Percentiles rank a stretch among this genome's conserved stretches.
These are phyloP conservation scores for Candida sp. DNA, from an alignment of 1,139 yeast species.

Conservation along the genomic window DNA sequence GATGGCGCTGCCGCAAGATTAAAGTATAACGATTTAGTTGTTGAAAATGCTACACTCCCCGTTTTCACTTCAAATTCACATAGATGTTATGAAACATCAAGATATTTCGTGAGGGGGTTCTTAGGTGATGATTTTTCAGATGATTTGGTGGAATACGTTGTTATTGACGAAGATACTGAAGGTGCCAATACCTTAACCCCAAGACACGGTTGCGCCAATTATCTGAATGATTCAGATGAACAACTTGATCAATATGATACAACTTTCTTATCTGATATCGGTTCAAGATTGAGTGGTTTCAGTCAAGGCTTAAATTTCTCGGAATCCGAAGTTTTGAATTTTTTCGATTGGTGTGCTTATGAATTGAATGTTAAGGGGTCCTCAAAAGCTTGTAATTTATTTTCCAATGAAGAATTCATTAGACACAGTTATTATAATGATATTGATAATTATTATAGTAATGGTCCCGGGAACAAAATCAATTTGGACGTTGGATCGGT, in stretches of 20 bases:
- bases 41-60: slow-evolving; percentile 17
- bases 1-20: slow-evolving; percentile 29
- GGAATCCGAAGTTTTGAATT: slow-evolving; percentile 30
- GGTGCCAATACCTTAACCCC: slow-evolving; percentile 27
- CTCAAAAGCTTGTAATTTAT: slow-evolving; percentile 43
- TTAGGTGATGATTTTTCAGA: slow-evolving; percentile 16
- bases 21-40: slow-evolving; percentile 22
- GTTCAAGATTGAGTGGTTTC: background rate
- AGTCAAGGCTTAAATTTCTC: slow-evolving; percentile 26
- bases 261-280: background rate
- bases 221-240: slow-evolving; percentile 10
- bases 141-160: slow-evolving; percentile 13
- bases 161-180: slow-evolving; percentile 18
- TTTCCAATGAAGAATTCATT: slow-evolving; percentile 45
- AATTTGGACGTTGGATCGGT: slow-evolving; percentile 43
- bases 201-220: slow-evolving; percentile 17
- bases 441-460: slow-evolving; percentile 39
- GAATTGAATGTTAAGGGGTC: slow-evolving; percentile 48
- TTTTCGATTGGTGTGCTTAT: slow-evolving; percentile 48
- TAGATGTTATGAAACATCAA: slow-evolving; percentile 25
- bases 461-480: slow-evolving; percentile 46
- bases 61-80: slow-evolving; percentile 27
- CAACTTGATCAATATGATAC: slow-evolving; percentile 27
- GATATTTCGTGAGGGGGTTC: slow-evolving; percentile 26
- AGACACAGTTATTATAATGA: slow-evolving; percentile 41